phyloP scores from a whole-genome alignment of 805 yeast genomes.

The Metschnikowia borealis region DNA sequence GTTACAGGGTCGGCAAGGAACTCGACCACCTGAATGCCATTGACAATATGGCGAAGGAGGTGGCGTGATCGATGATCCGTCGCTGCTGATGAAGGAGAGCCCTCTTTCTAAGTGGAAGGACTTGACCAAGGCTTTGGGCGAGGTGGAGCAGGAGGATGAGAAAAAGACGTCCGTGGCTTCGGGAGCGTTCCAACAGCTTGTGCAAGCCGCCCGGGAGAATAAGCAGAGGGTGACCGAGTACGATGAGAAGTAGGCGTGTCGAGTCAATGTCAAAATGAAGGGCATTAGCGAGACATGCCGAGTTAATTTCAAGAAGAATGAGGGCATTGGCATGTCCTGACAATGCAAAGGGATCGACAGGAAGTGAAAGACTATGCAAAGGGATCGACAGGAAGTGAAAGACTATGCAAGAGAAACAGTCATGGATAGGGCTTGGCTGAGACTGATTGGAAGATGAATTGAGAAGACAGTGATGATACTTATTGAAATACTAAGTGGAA shows the following conservation, averaged over 20 bases:
- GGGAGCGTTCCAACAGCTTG: conserved; percentile 67
- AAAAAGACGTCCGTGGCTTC: conserved; percentile 40
- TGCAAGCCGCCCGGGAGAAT: conserved; percentile 60
- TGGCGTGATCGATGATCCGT: conserved; percentile 7
- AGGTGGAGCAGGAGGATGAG: conserved; percentile 9
- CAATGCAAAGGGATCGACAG: too few relatives aligned
- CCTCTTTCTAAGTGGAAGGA: conserved; percentile 30
- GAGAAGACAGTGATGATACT: too few relatives aligned
- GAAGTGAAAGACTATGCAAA: too few relatives aligned
- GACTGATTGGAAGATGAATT: too few relatives aligned
- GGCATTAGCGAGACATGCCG: background rate
- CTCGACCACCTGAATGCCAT: too few relatives aligned
- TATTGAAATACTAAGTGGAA: too few relatives aligned
- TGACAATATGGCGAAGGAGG: conserved; percentile 34
- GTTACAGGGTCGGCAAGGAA: too few relatives aligned
- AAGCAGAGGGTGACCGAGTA: conserved; percentile 41
- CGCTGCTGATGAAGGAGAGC: conserved; percentile 8
- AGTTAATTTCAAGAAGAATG: background rate
- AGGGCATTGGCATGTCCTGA: too few relatives aligned
- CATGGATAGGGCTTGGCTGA: too few relatives aligned
- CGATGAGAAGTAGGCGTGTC: conserved; percentile 4
- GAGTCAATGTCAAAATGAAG: background rate
- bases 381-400: too few relatives aligned
- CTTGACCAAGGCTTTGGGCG: conserved; percentile 23
- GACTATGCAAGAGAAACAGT: too few relatives aligned